Percentiles rank a stretch among this genome's conserved stretches.
These are phyloP conservation scores for Boeremia exigua DNA, from an alignment of 2,329 filamentous ascomycete species.

Conservation along the genomic window DNA sequence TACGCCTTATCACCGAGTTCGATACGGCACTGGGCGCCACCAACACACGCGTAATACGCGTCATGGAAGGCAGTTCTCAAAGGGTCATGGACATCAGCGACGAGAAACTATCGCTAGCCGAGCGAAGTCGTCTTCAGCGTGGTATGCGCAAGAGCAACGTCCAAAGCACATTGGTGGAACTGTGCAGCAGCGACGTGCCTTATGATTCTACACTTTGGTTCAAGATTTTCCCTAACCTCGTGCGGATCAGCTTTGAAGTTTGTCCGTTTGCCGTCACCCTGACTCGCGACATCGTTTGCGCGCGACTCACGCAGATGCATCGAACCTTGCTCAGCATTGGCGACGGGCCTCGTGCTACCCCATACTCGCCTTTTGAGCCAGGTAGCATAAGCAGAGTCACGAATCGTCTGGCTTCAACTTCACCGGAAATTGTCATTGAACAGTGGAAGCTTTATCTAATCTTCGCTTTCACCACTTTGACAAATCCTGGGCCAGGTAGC, in stretches of 20 bases:
- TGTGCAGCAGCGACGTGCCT: constrained; percentile 93
- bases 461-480: constrained; percentile 94
- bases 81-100: constrained; percentile 92
- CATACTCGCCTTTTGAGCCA: constrained; percentile 66
- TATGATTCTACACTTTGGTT: constrained; percentile 97
- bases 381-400: constrained; percentile 63
- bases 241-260: constrained; percentile 86
- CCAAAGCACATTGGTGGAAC: constrained; percentile 85
- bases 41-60: constrained; percentile 83
- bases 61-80: constrained; percentile 87
- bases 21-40: constrained; percentile 85
- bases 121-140: constrained; percentile 88
- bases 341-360: constrained; percentile 62
- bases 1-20: constrained; percentile 91
- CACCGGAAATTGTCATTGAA: constrained; percentile 87
- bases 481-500: constrained; percentile 70
- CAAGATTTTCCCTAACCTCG: constrained; percentile 95
- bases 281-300: constrained; percentile 89
- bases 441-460: constrained; percentile 98
- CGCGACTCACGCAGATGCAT: constrained; percentile 91
- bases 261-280: constrained; percentile 92
- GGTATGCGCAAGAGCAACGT: constrained; percentile 84
- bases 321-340: constrained; percentile 79
- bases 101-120: constrained; percentile 87
- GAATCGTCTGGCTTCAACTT: constrained; percentile 66